Conservation (phyloP, 345 rosid species). For the Laguncularia racemosa region DNA sequence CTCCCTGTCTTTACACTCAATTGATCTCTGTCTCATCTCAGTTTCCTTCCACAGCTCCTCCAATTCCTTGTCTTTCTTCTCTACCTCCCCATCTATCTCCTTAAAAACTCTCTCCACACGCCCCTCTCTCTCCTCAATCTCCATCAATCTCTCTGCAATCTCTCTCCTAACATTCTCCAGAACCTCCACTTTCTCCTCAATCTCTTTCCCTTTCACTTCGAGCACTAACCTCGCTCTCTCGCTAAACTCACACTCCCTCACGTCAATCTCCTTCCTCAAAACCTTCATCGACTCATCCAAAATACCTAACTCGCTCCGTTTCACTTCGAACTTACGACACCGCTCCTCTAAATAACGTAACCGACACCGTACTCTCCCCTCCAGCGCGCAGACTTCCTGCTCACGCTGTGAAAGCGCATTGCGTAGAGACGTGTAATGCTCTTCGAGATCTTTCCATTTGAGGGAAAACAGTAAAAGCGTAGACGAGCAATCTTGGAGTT, state of each 20-base stretch:
- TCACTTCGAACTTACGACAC: constrained; percentile 8
- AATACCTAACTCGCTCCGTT: constrained; percentile 8
- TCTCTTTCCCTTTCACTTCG: constrained; percentile 6
- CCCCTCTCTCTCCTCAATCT: constrained; percentile 12
- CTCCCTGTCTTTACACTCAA: constrained; percentile 5
- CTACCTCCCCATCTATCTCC: constrained; percentile 5
- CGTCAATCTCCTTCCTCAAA: constrained; percentile 16
- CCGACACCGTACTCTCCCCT: constrained; percentile 6
- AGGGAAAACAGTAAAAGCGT: constrained; percentile 30
- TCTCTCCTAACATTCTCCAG: background rate
- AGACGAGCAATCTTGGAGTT: constrained; percentile 29
- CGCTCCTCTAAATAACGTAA: constrained; percentile 7
- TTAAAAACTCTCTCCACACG: constrained; percentile 8
- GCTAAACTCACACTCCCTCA: constrained; percentile 18
- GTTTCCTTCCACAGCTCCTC: background rate
- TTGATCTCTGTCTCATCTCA: background rate
- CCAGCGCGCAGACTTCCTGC: constrained; percentile 14
- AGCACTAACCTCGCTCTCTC: constrained; percentile 3
- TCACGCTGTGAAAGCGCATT: constrained; percentile 17
- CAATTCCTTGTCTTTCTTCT: background rate
- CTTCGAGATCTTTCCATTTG: constrained; percentile 42
- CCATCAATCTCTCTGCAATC: background rate
- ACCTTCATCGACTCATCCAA: constrained; percentile 4
- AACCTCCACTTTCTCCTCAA: constrained; percentile 7
- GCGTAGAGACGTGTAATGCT: constrained; percentile 18